Percentiles rank a stretch among this genome's conserved stretches.
Conservation (phyloP, 116 monocot species). For the Phalaenopsis hybrid region DNA sequence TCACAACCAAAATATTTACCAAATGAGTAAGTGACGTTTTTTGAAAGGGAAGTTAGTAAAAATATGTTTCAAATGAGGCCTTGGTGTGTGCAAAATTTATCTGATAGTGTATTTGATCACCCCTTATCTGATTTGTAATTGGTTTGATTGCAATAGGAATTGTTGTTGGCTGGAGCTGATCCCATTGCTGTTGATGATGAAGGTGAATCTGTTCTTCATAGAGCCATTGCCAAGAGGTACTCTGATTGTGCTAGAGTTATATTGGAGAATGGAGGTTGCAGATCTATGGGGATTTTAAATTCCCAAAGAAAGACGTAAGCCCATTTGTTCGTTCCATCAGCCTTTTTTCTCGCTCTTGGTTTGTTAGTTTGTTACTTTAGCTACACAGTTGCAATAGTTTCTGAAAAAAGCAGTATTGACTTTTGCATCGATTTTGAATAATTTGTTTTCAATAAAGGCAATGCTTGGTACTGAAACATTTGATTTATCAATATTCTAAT, state of each 20-base stretch:
- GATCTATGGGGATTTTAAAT: conserved; percentile 83
- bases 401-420: neutral
- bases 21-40: too few relatives aligned
- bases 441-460: neutral
- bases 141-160: conserved; percentile 48
- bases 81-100: too few relatives aligned
- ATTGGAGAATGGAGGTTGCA: conserved; percentile 91
- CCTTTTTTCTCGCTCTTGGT: neutral
- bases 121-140: conserved; percentile 5
- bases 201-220: conserved; percentile 91
- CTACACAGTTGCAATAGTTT: neutral
- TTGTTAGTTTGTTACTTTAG: conserved; percentile 2
- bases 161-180: conserved; percentile 88
- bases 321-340: neutral
- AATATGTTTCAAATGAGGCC: too few relatives aligned
- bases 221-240: conserved; percentile 63
- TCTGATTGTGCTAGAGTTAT: conserved; percentile 87
- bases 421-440: neutral
- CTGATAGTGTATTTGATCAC: conserved; percentile 2
- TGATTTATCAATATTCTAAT: neutral
- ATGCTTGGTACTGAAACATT: neutral
- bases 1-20: too few relatives aligned
- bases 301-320: conserved; percentile 83
- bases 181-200: conserved; percentile 91
- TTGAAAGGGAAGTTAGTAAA: too few relatives aligned